Conservation (phyloP, 495 filamentous ascomycete species). For the Cairneyella variabilis region DNA sequence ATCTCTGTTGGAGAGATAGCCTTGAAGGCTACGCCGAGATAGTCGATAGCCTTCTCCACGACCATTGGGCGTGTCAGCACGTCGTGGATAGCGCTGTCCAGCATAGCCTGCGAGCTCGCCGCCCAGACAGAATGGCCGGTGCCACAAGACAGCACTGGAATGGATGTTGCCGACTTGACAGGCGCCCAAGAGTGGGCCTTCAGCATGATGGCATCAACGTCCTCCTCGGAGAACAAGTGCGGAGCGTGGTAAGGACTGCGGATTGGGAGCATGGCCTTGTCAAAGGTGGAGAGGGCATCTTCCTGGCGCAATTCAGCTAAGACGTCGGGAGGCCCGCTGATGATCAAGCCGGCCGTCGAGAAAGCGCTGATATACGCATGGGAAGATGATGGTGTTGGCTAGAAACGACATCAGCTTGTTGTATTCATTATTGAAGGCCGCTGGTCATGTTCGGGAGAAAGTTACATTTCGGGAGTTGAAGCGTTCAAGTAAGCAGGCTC, state of each 20-base stretch:
- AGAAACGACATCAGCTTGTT: background rate
- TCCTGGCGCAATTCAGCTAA: background rate
- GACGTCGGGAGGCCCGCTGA: background rate
- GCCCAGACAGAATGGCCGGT: background rate
- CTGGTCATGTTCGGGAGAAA: background rate
- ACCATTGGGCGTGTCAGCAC: background rate
- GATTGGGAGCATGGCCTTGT: background rate
- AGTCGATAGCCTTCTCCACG: background rate
- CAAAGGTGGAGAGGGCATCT: background rate
- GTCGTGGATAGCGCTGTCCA: no score
- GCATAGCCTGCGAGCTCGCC: background rate
- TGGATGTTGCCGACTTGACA: background rate
- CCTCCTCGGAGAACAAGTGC: background rate
- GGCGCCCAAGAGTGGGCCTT: no score
- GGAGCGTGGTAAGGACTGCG: background rate
- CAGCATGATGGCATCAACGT: background rate
- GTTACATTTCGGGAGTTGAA: constrained; percentile 29
- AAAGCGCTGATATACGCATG: background rate
- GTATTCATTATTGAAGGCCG: background rate
- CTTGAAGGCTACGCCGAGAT: background rate
- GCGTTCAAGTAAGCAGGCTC: constrained; percentile 47
- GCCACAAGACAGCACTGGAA: background rate
- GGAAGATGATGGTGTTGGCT: background rate
- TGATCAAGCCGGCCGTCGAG: background rate
- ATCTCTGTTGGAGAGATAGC: background rate